phyloP scores from a whole-genome alignment of 176 grass and related monocot genomes.

The Tuctoria greenei region DNA sequence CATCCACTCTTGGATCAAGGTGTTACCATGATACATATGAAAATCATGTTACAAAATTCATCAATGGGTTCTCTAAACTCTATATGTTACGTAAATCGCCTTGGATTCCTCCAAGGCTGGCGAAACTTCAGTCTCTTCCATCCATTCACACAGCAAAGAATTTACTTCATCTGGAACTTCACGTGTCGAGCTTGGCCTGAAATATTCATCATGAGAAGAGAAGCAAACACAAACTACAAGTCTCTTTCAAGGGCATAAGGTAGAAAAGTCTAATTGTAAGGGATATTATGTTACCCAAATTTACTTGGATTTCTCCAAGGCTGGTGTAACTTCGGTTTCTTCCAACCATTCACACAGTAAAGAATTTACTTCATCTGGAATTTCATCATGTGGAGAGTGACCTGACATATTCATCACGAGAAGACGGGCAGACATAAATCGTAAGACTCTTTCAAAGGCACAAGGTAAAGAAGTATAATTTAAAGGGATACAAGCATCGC shows the following conservation, averaged over 20 bases:
- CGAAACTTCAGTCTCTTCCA: slow-evolving; percentile 39
- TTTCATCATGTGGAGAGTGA: slow-evolving; percentile 87
- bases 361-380: slow-evolving; percentile 75
- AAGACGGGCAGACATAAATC: background rate
- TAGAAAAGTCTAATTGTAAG: background rate
- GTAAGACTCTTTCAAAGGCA: background rate
- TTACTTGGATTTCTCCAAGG: slow-evolving; percentile 46
- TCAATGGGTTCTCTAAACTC: background rate
- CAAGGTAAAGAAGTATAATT: background rate
- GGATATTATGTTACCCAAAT: slow-evolving; percentile 25
- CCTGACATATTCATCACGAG: slow-evolving; percentile 46
- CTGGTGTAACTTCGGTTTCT: slow-evolving; percentile 38
- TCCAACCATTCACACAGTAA: slow-evolving; percentile 64
- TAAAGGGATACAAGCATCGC: background rate
- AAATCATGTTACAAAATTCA: slow-evolving; percentile 22
- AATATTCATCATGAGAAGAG: background rate
- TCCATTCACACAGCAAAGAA: slow-evolving; percentile 61
- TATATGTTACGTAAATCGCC: slow-evolving; percentile 36
- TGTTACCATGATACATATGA: slow-evolving; percentile 6
- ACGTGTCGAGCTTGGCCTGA: slow-evolving; percentile 78
- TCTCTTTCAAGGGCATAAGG: background rate
- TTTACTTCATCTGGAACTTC: slow-evolving; percentile 84
- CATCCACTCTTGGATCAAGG: slow-evolving; percentile 10
- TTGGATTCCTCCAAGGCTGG: slow-evolving; percentile 42
- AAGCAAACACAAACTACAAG: background rate